Evolutionary conservation across 1,284 basidiomycete species (phyloP).

Genomic region (Trichosporon sp.): DNA sequence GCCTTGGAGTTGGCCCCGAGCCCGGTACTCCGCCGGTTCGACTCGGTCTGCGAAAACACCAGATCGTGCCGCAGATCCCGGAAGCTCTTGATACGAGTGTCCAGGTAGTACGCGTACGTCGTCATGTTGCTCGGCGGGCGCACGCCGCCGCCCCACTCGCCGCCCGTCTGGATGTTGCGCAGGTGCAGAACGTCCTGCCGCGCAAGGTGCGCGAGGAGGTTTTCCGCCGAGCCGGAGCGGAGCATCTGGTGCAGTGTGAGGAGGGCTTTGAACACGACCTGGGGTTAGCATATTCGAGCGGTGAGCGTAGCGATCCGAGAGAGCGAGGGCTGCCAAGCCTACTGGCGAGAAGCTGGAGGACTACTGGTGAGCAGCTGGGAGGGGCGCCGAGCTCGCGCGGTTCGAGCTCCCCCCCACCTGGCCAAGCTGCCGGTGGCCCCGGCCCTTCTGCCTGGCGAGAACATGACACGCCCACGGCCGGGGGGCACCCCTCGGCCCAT

Average conservation of each 20-base stretch:
- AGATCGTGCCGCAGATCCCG: conserved; percentile 89
- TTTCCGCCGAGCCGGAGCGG: conserved; percentile 86
- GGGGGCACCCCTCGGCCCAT: too few species aligned
- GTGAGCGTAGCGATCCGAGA: not conserved
- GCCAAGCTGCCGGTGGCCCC: too few species aligned
- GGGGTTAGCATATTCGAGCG: conserved; percentile 4
- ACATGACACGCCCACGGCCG: too few species aligned
- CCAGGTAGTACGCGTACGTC: conserved; percentile 83
- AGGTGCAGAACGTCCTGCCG: conserved; percentile 72
- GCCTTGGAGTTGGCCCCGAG: conserved; percentile 45
- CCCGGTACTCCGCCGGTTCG: conserved; percentile 61
- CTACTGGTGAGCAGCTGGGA: not conserved
- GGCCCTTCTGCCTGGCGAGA: too few species aligned
- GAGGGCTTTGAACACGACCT: conserved; percentile 95
- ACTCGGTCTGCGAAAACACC: conserved; percentile 81
- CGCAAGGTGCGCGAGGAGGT: conserved; percentile 76
- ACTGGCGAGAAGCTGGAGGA: too few species aligned
- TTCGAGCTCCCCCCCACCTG: too few species aligned
- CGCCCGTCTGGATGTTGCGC: conserved; percentile 66
- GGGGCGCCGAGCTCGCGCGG: too few species aligned
- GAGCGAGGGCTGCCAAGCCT: too few species aligned
- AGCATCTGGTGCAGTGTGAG: conserved; percentile 93
- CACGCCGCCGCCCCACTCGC: conserved; percentile 15
- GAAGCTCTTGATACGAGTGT: conserved; percentile 82
- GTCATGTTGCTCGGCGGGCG: conserved; percentile 78